Conservation (phyloP, 495 filamentous ascomycete genomes). For the Letharia columbiana region DNA sequence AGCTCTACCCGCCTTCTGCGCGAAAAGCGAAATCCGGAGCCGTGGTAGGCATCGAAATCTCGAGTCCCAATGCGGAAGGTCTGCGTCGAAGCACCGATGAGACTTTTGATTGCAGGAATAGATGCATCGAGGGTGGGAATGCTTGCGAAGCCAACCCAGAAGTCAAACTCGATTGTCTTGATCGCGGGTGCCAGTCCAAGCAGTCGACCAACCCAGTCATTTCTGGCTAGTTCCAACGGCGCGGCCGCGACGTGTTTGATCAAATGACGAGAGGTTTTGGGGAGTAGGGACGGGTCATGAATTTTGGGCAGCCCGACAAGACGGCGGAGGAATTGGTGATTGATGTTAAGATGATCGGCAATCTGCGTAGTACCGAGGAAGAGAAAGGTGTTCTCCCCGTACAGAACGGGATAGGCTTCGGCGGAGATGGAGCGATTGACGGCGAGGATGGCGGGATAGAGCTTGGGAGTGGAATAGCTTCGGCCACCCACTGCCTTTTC, state of each 20-base stretch:
- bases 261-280: background rate
- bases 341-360: background rate
- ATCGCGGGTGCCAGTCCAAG: background rate
- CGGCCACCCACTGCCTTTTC: background rate
- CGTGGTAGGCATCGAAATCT: background rate
- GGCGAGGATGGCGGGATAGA: background rate
- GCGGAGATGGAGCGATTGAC: conserved; percentile 1
- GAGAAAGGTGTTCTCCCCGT: background rate
- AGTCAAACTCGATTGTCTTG: background rate
- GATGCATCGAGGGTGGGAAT: background rate
- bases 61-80: background rate
- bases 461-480: background rate
- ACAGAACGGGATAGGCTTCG: background rate
- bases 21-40: background rate
- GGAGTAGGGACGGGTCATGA: background rate
- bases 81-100: background rate
- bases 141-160: background rate
- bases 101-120: background rate
- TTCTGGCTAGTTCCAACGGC: background rate
- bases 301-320: background rate
- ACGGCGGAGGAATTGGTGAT: background rate
- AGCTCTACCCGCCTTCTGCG: background rate
- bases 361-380: background rate
- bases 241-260: background rate
- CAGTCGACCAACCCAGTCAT: background rate